Conservation (phyloP, 202 grass and related monocot genomes). For the Schoenoplectus triqueter region DNA sequence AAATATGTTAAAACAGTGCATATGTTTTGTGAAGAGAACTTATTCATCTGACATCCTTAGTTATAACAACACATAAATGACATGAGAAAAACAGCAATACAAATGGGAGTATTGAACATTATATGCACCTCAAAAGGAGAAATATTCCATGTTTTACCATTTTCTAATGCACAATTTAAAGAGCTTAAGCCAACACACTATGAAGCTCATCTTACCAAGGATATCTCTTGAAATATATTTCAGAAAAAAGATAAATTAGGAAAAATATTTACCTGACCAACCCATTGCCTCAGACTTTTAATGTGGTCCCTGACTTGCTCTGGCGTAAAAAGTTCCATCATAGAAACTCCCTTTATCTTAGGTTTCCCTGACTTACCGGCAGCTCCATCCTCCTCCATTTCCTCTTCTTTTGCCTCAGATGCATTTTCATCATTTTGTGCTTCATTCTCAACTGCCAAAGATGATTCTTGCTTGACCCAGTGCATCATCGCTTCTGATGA, state of each 20-base stretch:
- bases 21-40: conserved; percentile 36
- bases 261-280: conserved; percentile 80
- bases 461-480: conserved; percentile 75
- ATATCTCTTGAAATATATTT: conserved; percentile 29
- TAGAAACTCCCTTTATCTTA: conserved; percentile 96
- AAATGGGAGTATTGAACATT: neutral
- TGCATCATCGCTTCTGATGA: conserved; percentile 47
- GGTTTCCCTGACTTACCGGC: conserved; percentile 92
- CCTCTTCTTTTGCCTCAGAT: conserved; percentile 71
- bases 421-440: conserved; percentile 45
- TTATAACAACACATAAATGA: conserved; percentile 26
- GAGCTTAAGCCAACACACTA: neutral
- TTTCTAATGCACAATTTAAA: conserved; percentile 37
- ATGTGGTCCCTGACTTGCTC: conserved; percentile 91
- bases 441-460: conserved; percentile 56
- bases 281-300: conserved; percentile 80
- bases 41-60: conserved; percentile 6
- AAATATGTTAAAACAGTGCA: conserved; percentile 18
- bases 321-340: conserved; percentile 95
- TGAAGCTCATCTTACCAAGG: conserved; percentile 21
- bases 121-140: neutral
- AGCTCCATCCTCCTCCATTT: conserved; percentile 57
- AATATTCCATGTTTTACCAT: neutral
- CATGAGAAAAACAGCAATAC: conserved; percentile 20
- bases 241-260: conserved; percentile 31